These are phyloP conservation scores for Pythium folliculosum DNA, from an alignment of 352 stramenopile species.

Conservation along the genomic window DNA sequence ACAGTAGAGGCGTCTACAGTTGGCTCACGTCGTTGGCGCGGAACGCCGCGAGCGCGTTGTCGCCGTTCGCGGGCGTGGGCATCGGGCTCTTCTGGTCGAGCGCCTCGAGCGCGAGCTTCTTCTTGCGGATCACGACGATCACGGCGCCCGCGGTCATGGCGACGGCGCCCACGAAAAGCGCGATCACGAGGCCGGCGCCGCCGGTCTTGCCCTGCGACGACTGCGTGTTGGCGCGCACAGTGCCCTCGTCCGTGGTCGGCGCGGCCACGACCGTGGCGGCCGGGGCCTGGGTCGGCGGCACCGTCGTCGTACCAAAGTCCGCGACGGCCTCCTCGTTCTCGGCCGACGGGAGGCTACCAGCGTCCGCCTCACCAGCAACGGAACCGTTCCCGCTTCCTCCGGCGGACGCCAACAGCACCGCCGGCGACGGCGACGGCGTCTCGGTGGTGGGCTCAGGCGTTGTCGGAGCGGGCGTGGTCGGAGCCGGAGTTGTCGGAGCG, in stretches of 20 bases:
- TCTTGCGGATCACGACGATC: constrained; percentile 53
- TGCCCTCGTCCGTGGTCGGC: not conserved
- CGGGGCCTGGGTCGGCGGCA: not conserved
- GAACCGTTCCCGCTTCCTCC: not conserved
- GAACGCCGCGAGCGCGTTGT: constrained; percentile 11
- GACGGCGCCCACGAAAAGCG: constrained; percentile 26
- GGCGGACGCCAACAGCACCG: not conserved
- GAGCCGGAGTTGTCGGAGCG: not conserved
- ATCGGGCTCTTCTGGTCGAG: constrained; percentile 46
- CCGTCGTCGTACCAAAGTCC: constrained; percentile 1
- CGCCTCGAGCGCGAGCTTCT: constrained; percentile 48
- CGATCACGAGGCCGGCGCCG: constrained; percentile 39
- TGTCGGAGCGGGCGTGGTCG: constrained; percentile 8
- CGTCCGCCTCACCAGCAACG: not conserved
- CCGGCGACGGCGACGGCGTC: not conserved
- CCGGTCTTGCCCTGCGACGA: constrained; percentile 31
- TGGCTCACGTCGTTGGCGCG: constrained; percentile 6
- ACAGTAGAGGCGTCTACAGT: not conserved
- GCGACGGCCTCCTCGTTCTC: constrained; percentile 23
- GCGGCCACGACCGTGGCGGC: not conserved
- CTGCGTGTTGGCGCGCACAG: constrained; percentile 47
- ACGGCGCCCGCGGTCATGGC: constrained; percentile 40
- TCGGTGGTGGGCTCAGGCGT: constrained; percentile 25
- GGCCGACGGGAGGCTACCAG: not conserved
- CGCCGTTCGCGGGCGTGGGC: constrained; percentile 16